Conservation (phyloP, 1,284 basidiomycete genomes). For the Prillingera fragicola region DNA sequence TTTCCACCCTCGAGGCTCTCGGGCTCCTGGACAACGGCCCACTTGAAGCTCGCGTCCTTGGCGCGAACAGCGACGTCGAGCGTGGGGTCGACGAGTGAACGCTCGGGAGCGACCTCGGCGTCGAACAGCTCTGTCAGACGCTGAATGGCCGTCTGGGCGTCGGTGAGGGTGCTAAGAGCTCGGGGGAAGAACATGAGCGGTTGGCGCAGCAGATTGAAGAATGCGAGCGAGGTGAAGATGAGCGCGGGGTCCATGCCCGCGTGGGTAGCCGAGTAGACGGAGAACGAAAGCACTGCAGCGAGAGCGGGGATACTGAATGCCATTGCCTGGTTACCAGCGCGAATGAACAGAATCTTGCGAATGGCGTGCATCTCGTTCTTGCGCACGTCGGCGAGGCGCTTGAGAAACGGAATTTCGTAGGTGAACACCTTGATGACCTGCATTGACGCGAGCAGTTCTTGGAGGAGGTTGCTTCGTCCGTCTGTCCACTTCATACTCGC, state of each 20-base stretch:
- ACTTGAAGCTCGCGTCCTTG: constrained; percentile 59
- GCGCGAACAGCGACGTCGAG: constrained; percentile 56
- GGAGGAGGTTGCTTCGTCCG: constrained; percentile 71
- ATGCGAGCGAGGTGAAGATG: constrained; percentile 64
- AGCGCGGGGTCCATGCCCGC: constrained; percentile 56
- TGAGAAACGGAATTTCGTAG: constrained; percentile 61
- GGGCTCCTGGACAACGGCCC: constrained; percentile 43
- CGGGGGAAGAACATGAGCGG: constrained; percentile 66
- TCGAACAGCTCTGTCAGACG: constrained; percentile 55
- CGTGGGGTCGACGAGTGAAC: constrained; percentile 49
- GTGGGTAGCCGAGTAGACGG: constrained; percentile 60
- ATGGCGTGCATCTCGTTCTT: constrained; percentile 57
- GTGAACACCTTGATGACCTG: constrained; percentile 71
- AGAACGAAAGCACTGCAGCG: constrained; percentile 68
- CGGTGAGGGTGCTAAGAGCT: constrained; percentile 59
- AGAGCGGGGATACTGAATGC: constrained; percentile 51
- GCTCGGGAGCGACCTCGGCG: constrained; percentile 55
- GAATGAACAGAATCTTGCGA: constrained; percentile 57
- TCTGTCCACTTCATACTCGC: constrained; percentile 69
- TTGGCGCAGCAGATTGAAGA: constrained; percentile 64
- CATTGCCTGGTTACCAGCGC: constrained; percentile 54
- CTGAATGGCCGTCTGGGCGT: constrained; percentile 59
- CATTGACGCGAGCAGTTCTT: constrained; percentile 68
- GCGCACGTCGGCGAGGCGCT: constrained; percentile 56
- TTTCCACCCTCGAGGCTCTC: constrained; percentile 1